Percentiles rank a stretch among this genome's conserved stretches.
Conservation (phyloP, 1,284 basidiomycete genomes). For the Ustilago bromivora region DNA sequence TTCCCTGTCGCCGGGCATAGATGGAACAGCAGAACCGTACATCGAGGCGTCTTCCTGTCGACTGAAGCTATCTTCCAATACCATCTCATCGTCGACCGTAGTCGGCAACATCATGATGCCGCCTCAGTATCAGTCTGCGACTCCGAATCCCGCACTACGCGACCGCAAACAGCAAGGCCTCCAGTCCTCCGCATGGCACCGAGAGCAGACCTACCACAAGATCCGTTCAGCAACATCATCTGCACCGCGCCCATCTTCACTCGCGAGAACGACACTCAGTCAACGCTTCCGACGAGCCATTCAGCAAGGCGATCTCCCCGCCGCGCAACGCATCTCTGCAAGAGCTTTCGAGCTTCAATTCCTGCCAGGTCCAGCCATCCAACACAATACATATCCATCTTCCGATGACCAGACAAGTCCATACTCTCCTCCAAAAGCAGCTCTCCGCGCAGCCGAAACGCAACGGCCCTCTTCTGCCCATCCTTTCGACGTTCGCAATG, state of each 20-base stretch:
- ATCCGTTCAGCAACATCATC: constrained; percentile 3
- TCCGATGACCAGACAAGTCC: constrained; percentile 4
- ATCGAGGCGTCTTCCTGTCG: neutral
- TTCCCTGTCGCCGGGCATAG: too few species aligned
- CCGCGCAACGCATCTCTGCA: constrained; percentile 43
- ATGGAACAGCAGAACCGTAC: too few species aligned
- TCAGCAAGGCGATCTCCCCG: constrained; percentile 46
- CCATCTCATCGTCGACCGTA: neutral
- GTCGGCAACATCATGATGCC: constrained; percentile 13
- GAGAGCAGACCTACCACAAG: neutral
- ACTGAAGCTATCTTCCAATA: neutral
- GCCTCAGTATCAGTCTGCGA: constrained; percentile 6
- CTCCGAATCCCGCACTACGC: constrained; percentile 9
- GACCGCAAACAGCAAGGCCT: constrained; percentile 13
- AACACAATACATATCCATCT: neutral
- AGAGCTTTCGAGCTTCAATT: constrained; percentile 37
- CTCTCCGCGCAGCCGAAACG: constrained; percentile 33
- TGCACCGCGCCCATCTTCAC: constrained; percentile 10
- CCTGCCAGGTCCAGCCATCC: neutral
- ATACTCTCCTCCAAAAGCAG: constrained; percentile 18
- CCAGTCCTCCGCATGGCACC: neutral
- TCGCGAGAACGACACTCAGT: constrained; percentile 39
- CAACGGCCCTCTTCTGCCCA: constrained; percentile 33
- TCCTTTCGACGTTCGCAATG: constrained; percentile 52
- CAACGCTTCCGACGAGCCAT: constrained; percentile 58